Percentiles rank a stretch among this genome's conserved stretches.
Evolutionary conservation across 2,329 filamentous ascomycete genomes (phyloP).

Genomic region (Aspergillus sp.): DNA sequence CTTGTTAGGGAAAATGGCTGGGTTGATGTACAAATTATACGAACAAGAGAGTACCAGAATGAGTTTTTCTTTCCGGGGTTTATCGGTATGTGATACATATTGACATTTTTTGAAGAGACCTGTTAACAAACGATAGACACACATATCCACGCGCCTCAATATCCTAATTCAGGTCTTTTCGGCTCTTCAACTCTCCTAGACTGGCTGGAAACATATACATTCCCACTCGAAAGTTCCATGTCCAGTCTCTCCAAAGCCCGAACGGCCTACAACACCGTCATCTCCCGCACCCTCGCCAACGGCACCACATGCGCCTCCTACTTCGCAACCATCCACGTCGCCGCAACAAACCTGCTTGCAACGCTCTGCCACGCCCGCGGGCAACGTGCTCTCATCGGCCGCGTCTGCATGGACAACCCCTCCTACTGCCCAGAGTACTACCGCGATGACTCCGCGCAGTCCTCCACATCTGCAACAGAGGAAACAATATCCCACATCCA

Average conservation of each 20-base stretch:
- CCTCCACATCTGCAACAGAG: conserved; percentile 57
- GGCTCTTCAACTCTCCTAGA: conserved; percentile 89
- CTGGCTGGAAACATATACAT: conserved; percentile 94
- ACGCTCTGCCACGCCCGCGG: conserved; percentile 76
- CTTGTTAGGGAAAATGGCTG: conserved; percentile 35
- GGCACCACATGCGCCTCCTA: conserved; percentile 95
- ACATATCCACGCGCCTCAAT: conserved; percentile 92
- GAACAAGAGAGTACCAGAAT: conserved; percentile 40
- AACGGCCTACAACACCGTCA: conserved; percentile 71
- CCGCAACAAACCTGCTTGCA: conserved; percentile 86
- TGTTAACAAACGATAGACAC: conserved; percentile 62
- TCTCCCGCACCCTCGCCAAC: conserved; percentile 78
- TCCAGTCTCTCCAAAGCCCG: conserved; percentile 32
- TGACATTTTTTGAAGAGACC: not conserved
- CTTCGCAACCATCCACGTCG: conserved; percentile 85
- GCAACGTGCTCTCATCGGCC: conserved; percentile 85
- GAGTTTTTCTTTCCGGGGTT: conserved; percentile 51
- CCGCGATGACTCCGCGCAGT: conserved; percentile 66
- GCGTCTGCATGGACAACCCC: conserved; percentile 87
- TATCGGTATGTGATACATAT: conserved; percentile 36
- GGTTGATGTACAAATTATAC: conserved; percentile 30
- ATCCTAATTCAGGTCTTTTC: conserved; percentile 91
- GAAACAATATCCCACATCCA: conserved; percentile 65
- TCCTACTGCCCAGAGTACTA: conserved; percentile 73
- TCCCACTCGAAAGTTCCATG: conserved; percentile 83